Conservation (phyloP, 2,329 filamentous ascomycete genomes). For the Phaeosphaeria sp. region DNA sequence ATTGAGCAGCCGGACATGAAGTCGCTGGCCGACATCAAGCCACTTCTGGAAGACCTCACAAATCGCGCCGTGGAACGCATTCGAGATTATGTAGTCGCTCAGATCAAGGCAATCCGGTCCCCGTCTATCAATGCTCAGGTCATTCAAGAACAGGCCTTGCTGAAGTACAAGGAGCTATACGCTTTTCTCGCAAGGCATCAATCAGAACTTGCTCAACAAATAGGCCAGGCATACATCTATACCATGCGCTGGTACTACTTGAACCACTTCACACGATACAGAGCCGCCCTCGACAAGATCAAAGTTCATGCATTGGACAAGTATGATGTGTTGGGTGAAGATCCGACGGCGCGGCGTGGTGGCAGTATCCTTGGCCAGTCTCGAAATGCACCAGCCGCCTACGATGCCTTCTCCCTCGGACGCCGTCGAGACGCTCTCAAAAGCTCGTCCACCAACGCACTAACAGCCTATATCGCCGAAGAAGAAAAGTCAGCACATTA, state of each 20-base stretch:
- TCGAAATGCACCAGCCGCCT: slow-evolving; percentile 61
- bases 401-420: slow-evolving; percentile 90
- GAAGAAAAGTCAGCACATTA: slow-evolving; percentile 87
- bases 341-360: slow-evolving; percentile 70
- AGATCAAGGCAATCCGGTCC: slow-evolving; percentile 91
- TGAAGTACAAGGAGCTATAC: slow-evolving; percentile 88
- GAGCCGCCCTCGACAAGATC: slow-evolving; percentile 81
- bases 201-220: slow-evolving; percentile 82
- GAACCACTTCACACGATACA: slow-evolving; percentile 89
- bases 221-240: slow-evolving; percentile 91
- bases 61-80: slow-evolving; percentile 93
- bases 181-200: slow-evolving; percentile 85
- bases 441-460: slow-evolving; percentile 73
- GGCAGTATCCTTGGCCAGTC: slow-evolving; percentile 47
- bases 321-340: slow-evolving; percentile 81
- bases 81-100: slow-evolving; percentile 89
- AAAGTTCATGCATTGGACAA: slow-evolving; percentile 84
- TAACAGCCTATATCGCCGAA: slow-evolving; percentile 89
- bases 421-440: slow-evolving; percentile 83
- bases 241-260: slow-evolving; percentile 99
- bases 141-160: slow-evolving; percentile 90
- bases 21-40: slow-evolving; percentile 81
- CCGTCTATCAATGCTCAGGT: slow-evolving; percentile 97
- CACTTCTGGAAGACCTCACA: slow-evolving; percentile 82
- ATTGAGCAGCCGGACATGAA: slow-evolving; percentile 68